A percentile compares a stretch with the other conserved stretches of the same genome.
Evolutionary conservation across 441 rosid species (phyloP).

Genomic region (Adansonia rubrostipa): DNA sequence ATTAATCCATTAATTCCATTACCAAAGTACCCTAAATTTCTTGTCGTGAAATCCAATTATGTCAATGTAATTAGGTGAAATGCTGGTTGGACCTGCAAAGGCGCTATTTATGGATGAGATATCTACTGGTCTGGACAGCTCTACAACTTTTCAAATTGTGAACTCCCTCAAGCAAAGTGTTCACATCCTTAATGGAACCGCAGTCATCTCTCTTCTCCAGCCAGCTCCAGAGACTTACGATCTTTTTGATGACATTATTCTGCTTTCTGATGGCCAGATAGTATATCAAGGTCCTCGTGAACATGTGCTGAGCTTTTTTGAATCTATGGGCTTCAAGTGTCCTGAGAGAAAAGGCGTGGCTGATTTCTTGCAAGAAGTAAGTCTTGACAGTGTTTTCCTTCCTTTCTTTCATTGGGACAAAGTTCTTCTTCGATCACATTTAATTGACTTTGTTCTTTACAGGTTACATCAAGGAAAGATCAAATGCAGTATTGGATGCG

Average conservation of each 20-base stretch:
- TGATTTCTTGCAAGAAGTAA: constrained; percentile 79
- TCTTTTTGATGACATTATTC: constrained; percentile 83
- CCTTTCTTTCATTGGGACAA: not conserved
- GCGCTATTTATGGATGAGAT: constrained; percentile 92
- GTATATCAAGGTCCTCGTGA: constrained; percentile 88
- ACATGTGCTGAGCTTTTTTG: constrained; percentile 69
- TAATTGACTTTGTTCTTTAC: constrained; percentile 17
- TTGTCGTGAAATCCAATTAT: not conserved
- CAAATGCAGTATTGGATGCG: constrained; percentile 78
- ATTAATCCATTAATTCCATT: not conserved
- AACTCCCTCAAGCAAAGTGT: constrained; percentile 69
- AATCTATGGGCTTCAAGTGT: constrained; percentile 76
- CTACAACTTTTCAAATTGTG: constrained; percentile 83
- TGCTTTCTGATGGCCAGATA: constrained; percentile 75
- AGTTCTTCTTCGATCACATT: not conserved
- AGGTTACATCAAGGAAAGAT: constrained; percentile 95
- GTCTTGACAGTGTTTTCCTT: constrained; percentile 2
- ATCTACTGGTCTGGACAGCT: constrained; percentile 94
- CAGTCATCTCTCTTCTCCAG: constrained; percentile 73
- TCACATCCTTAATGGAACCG: constrained; percentile 79
- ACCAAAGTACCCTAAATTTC: not conserved
- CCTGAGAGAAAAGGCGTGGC: constrained; percentile 90
- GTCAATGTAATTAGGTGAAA: constrained; percentile 24
- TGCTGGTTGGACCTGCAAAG: constrained; percentile 83
- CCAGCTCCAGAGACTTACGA: constrained; percentile 93